Base-by-base conservation (phyloP, 192 early-diverging fungal genomes). In the Coemansia sp. region DNA sequence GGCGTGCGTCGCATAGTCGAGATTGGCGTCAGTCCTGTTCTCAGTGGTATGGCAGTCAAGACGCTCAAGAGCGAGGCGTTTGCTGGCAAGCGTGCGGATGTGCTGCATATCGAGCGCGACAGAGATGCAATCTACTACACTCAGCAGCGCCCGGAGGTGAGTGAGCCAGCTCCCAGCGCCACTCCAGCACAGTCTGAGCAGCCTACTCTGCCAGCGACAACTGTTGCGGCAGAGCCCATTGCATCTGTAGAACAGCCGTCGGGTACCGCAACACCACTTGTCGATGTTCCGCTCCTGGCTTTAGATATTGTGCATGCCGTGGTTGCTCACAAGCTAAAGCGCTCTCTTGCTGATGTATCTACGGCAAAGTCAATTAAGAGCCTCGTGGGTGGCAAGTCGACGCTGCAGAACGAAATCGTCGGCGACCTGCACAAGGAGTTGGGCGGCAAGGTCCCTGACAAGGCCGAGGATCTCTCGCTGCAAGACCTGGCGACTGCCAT, bases 361-460 rank as follows among this genome's bases (percentile, higher is more conserved):
- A 73, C 89, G 36, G 73, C 76, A 62, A 95, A 79, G 80, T 87
- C 90, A 41, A 68, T 67, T 3, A 67, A 95, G 82, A 92, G 91
- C 66, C 86, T 95, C 20, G 92, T 95, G 47, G 92, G 90, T 49
- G 92, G 93, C 72, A 95, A 95, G 79, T 93, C 92, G 10, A 97
- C 94, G 41, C 87, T 98, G 22, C 96, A 98, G 75, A 98, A 98
- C 87, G 97, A 98, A 70, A 94, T 98, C 43, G 85, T 98, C 61
- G 97, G 95, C 77, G 95, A 97, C 75, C 79, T 98, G 49, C 93
- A 92, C 65, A 95, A 94, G 70, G 97, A 98, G 81, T 96, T 98
- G 86, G 90, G 90, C 68, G 87, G 83, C 60, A 88, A 85, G 62
- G 86, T 94, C 59, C 93, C 95, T 22, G 95, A 96, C 76, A 96